These are phyloP conservation scores for Teratosphaeria zuluensis DNA, from an alignment of 2,329 filamentous ascomycete species.

Conservation along the genomic window DNA sequence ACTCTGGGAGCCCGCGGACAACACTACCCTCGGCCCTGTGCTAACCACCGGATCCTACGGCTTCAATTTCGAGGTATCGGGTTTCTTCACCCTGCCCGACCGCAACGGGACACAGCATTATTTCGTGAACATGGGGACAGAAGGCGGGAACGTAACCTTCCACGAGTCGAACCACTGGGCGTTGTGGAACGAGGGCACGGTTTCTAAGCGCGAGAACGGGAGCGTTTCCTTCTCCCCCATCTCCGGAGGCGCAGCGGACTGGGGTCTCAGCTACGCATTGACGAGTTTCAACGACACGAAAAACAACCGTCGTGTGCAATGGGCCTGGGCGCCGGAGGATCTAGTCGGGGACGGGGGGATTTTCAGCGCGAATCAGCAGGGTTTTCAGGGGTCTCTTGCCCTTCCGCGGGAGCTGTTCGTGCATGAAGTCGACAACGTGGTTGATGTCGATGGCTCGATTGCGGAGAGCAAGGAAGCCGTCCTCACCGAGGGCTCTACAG, in stretches of 20 bases:
- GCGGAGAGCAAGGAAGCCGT: constrained; percentile 12
- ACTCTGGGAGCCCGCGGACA: constrained; percentile 35
- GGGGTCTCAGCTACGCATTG: constrained; percentile 36
- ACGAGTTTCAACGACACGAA: constrained; percentile 41
- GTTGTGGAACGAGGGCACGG: constrained; percentile 37
- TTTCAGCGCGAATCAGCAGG: constrained; percentile 33
- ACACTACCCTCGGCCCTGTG: constrained; percentile 32
- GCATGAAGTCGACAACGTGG: constrained; percentile 31
- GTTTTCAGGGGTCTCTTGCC: constrained; percentile 34
- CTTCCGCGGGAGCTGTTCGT: constrained; percentile 39
- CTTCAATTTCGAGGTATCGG: constrained; percentile 41
- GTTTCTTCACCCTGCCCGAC: constrained; percentile 37
- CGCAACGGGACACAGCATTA: constrained; percentile 35
- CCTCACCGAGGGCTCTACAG: constrained; percentile 26
- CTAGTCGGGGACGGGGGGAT: constrained; percentile 26
- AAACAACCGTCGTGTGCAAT: constrained; percentile 39
- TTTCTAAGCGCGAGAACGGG: constrained; percentile 34
- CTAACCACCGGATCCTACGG: constrained; percentile 36
- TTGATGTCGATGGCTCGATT: constrained; percentile 24
- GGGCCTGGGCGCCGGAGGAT: constrained; percentile 39
- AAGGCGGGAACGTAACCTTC: constrained; percentile 37
- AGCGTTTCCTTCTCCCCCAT: constrained; percentile 36
- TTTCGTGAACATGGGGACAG: constrained; percentile 34
- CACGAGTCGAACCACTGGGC: constrained; percentile 32
- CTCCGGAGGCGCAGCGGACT: constrained; percentile 36